phyloP scores from a whole-genome alignment of 805 yeast species.

The Tetrapisispora pingtungensis region DNA sequence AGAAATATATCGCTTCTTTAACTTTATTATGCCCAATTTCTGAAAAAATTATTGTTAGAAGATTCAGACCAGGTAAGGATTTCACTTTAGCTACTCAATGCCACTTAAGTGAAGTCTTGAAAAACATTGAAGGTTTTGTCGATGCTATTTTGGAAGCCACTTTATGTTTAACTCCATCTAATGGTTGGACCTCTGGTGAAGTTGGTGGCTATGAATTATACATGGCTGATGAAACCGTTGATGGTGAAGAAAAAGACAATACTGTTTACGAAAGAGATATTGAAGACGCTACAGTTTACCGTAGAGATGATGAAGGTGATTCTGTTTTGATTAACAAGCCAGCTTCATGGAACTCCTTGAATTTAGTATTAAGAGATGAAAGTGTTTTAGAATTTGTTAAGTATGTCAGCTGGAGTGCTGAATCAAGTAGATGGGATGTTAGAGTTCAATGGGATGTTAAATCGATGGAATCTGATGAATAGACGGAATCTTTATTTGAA shows the following conservation, averaged over 20 bases:
- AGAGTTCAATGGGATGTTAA: slow-evolving; percentile 69
- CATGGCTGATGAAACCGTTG: slow-evolving; percentile 52
- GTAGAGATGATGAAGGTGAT: slow-evolving; percentile 48
- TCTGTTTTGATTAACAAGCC: slow-evolving; percentile 70
- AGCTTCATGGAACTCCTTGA: slow-evolving; percentile 75
- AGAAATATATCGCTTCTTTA: slow-evolving; percentile 54
- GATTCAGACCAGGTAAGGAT: slow-evolving; percentile 93
- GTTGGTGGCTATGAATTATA: slow-evolving; percentile 90
- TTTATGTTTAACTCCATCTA: slow-evolving; percentile 66
- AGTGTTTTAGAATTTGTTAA: slow-evolving; percentile 85
- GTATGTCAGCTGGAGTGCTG: slow-evolving; percentile 79
- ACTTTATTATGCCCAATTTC: slow-evolving; percentile 54
- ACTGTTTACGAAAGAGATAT: slow-evolving; percentile 33
- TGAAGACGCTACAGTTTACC: slow-evolving; percentile 84
- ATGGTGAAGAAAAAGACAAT: slow-evolving; percentile 30
- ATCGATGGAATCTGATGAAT: slow-evolving; percentile 32
- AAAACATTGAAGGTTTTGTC: slow-evolving; percentile 21
- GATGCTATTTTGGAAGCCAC: slow-evolving; percentile 67
- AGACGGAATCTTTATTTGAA: neutral
- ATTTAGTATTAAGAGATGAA: slow-evolving; percentile 71
- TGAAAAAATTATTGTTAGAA: slow-evolving; percentile 62
- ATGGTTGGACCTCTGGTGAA: slow-evolving; percentile 82
- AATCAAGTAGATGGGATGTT: slow-evolving; percentile 90
- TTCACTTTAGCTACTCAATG: slow-evolving; percentile 74
- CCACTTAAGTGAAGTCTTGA: slow-evolving; percentile 33